A percentile compares a stretch with the other conserved stretches of the same genome.
These are phyloP conservation scores for Penicillium sp. DNA, from an alignment of 2,329 filamentous ascomycete genomes.

Conservation along the genomic window DNA sequence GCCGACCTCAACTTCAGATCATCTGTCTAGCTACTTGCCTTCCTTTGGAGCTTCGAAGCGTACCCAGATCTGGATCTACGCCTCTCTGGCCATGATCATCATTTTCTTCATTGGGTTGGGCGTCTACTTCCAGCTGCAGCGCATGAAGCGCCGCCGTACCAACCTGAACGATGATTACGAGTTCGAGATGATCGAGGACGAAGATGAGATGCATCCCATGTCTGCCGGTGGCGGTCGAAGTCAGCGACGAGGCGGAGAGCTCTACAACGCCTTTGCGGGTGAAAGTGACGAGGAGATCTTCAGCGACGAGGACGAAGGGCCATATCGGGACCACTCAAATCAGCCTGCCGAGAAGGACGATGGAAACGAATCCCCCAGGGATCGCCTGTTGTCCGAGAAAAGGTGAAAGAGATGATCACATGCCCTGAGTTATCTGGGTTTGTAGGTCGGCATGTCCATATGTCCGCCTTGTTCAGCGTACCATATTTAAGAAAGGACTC, in stretches of 20 bases:
- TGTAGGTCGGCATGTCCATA: too few species aligned
- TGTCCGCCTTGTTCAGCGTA: too few species aligned
- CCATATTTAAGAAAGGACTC: too few species aligned
- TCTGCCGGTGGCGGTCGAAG: constrained; percentile 47
- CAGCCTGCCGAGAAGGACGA: constrained; percentile 19
- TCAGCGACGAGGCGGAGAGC: constrained; percentile 66
- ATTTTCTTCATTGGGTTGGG: constrained; percentile 76
- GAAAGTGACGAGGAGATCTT: constrained; percentile 72
- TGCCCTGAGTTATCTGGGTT: too few species aligned
- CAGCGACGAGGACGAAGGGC: constrained; percentile 39
- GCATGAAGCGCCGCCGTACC: constrained; percentile 68
- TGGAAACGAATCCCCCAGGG: constrained; percentile 11
- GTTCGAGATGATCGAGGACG: constrained; percentile 85
- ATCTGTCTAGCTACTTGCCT: constrained; percentile 79
- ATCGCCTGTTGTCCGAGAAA: constrained; percentile 16
- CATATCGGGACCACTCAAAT: constrained; percentile 28
- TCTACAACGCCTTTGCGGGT: constrained; percentile 96
- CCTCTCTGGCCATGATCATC: constrained; percentile 73
- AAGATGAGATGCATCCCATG: constrained; percentile 51
- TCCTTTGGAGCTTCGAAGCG: constrained; percentile 82
- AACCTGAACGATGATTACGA: constrained; percentile 78
- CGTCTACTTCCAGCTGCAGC: constrained; percentile 74
- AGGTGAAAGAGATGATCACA: constrained; percentile 9
- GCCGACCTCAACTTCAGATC: constrained; percentile 42
- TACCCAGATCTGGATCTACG: constrained; percentile 92